Evolutionary conservation across 148 eudicot species (phyloP).

Genomic region (Hydrangea macrophylla): DNA sequence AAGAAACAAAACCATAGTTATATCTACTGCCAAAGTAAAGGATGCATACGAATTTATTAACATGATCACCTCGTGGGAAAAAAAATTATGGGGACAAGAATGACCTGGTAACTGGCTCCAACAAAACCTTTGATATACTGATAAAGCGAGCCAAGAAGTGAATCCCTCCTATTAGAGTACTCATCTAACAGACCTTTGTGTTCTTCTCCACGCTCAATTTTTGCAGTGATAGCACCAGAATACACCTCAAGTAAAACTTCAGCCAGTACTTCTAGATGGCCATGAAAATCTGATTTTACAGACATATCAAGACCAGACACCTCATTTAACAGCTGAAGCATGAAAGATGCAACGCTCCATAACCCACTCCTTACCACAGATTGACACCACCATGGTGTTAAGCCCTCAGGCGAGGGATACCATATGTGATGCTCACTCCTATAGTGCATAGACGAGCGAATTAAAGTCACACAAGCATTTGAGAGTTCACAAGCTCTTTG

Average conservation of each 20-base stretch:
- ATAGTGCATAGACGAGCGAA: constrained; percentile 60
- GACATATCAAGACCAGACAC: constrained; percentile 52
- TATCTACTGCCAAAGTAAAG: not conserved
- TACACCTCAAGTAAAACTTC: constrained; percentile 82
- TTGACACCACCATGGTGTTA: constrained; percentile 85
- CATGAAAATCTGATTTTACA: constrained; percentile 55
- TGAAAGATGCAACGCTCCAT: constrained; percentile 77
- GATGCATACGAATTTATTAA: not conserved
- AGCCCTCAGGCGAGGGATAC: constrained; percentile 92
- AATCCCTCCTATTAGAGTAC: constrained; percentile 75
- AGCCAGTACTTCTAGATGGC: constrained; percentile 64
- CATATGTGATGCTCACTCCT: constrained; percentile 84
- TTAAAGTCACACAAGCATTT: constrained; percentile 58
- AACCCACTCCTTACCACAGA: constrained; percentile 70
- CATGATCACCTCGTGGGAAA: not conserved
- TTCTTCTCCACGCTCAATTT: constrained; percentile 78
- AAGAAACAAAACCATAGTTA: not conserved
- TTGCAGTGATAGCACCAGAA: constrained; percentile 82
- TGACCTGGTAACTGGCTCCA: constrained; percentile 55
- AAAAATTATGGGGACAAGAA: too few species aligned
- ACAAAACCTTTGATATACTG: constrained; percentile 67
- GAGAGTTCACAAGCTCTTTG: constrained; percentile 88
- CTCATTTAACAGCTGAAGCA: constrained; percentile 62
- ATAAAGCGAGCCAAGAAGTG: constrained; percentile 79
- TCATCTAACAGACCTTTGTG: constrained; percentile 67